These are phyloP conservation scores for Emericellopsis atlantica DNA, from an alignment of 2,329 filamentous ascomycete species.

Conservation along the genomic window DNA sequence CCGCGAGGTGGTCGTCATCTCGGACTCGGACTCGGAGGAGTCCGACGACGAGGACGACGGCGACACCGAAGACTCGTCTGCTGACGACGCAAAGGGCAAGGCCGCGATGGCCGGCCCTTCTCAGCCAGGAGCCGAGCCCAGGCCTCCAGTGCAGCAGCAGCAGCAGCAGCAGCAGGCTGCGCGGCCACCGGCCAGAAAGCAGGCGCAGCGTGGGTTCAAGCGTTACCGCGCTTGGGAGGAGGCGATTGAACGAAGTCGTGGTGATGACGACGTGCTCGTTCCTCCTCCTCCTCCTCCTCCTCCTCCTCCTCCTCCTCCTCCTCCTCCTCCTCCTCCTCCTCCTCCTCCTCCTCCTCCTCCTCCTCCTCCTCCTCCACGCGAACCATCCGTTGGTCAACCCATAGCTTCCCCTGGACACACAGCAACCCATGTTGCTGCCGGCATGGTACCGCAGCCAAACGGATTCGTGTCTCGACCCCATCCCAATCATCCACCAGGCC, in stretches of 20 bases:
- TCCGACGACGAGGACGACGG: slow-evolving; percentile 9
- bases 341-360: too few species aligned
- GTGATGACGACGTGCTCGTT: slow-evolving; percentile 2
- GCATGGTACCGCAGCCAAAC: slow-evolving; percentile 1
- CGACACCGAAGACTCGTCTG: slow-evolving; percentile 1
- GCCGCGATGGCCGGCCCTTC: slow-evolving; percentile 2
- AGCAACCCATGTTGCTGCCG: background rate
- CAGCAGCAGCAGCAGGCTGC: background rate
- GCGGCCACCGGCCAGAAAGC: slow-evolving; percentile 12
- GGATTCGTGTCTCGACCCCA: slow-evolving; percentile 1
- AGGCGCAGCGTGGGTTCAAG: slow-evolving; percentile 28
- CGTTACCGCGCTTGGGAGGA: slow-evolving; percentile 32
- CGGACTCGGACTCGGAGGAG: slow-evolving; percentile 38
- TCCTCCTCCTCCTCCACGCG: slow-evolving; percentile 4
- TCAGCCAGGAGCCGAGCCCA: slow-evolving; percentile 3
- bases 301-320: too few species aligned
- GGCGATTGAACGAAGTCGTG: slow-evolving; percentile 19
- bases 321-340: too few species aligned
- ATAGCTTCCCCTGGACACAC: background rate
- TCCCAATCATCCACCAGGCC: background rate
- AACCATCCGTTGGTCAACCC: slow-evolving; percentile 7
- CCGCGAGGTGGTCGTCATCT: slow-evolving; percentile 53
- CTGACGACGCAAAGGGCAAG: slow-evolving; percentile 7
- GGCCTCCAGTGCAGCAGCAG: background rate
- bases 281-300: slow-evolving; percentile 6